Evolutionary conservation across 2,329 filamentous ascomycete genomes (phyloP).

Genomic region (Neonectria hederae): DNA sequence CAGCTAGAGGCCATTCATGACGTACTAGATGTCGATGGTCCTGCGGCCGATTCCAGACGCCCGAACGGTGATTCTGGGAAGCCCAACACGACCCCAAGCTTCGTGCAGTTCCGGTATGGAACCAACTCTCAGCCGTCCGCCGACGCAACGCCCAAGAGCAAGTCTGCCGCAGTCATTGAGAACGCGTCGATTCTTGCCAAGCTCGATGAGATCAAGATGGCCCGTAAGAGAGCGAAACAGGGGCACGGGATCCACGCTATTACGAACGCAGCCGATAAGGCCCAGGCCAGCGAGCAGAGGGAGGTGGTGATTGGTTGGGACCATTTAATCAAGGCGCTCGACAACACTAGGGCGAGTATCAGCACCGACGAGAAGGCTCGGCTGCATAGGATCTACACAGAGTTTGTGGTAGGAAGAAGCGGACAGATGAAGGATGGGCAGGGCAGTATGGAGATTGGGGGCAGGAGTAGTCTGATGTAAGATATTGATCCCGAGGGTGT

Average conservation of each 20-base stretch:
- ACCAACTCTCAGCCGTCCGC: slow-evolving; percentile 58
- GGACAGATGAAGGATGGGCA: slow-evolving; percentile 96
- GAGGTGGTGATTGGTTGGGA: slow-evolving; percentile 87
- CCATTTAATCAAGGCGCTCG: slow-evolving; percentile 82
- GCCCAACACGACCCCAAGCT: slow-evolving; percentile 58
- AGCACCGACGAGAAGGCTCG: slow-evolving; percentile 78
- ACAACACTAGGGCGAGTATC: slow-evolving; percentile 83
- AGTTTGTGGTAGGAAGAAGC: slow-evolving; percentile 92
- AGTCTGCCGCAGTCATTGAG: slow-evolving; percentile 71
- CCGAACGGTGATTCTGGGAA: slow-evolving; percentile 47
- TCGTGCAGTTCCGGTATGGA: slow-evolving; percentile 88
- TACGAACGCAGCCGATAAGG: slow-evolving; percentile 41
- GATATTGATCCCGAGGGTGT: slow-evolving; percentile 13
- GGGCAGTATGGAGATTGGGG: slow-evolving; percentile 90
- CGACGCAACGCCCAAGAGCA: slow-evolving; percentile 57
- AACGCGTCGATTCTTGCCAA: slow-evolving; percentile 83
- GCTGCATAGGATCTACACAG: slow-evolving; percentile 83
- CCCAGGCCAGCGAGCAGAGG: slow-evolving; percentile 52
- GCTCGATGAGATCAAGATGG: slow-evolving; percentile 79
- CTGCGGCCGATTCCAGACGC: slow-evolving; percentile 50
- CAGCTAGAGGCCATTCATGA: slow-evolving; percentile 98
- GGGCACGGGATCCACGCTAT: slow-evolving; percentile 41
- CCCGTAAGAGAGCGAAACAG: slow-evolving; percentile 62
- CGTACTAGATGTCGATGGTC: slow-evolving; percentile 70
- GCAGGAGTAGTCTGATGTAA: slow-evolving; percentile 92